phyloP scores from a whole-genome alignment of 75 land plant species.

The Selaginella tamariscina region DNA sequence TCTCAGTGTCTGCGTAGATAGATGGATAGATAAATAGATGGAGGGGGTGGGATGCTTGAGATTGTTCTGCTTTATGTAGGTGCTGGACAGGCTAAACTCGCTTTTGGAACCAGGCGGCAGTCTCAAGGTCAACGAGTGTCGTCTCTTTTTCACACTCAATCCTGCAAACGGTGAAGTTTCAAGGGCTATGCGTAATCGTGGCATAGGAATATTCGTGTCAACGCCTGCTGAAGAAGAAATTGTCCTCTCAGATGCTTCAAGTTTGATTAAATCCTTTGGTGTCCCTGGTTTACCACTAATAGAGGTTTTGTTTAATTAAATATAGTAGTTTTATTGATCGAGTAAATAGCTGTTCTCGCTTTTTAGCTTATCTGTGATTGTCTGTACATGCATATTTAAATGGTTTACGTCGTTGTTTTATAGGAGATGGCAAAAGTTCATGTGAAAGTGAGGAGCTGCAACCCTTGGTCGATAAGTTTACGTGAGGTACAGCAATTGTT shows the following conservation, averaged over 20 bases:
- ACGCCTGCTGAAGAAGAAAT: not conserved
- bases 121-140: slow-evolving; percentile 80
- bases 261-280: not conserved
- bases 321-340: no score
- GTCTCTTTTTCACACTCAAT: slow-evolving; percentile 83
- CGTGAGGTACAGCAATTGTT: slow-evolving; percentile 71
- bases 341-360: no score
- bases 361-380: no score
- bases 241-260: not conserved
- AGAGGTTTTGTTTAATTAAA: no score
- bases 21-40: no score
- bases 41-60: not conserved
- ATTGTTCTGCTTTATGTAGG: slow-evolving; percentile 32
- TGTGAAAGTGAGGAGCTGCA: no score
- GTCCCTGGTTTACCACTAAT: not conserved
- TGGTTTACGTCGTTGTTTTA: no score
- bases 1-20: not conserved
- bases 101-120: slow-evolving; percentile 66
- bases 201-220: slow-evolving; percentile 71
- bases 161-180: slow-evolving; percentile 88
- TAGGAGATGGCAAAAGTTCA: no score
- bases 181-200: slow-evolving; percentile 96
- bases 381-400: no score
- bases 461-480: slow-evolving; percentile 38
- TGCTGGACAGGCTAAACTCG: slow-evolving; percentile 93